phyloP scores from a whole-genome alignment of 805 yeast species.

The Ogataea corticis region DNA sequence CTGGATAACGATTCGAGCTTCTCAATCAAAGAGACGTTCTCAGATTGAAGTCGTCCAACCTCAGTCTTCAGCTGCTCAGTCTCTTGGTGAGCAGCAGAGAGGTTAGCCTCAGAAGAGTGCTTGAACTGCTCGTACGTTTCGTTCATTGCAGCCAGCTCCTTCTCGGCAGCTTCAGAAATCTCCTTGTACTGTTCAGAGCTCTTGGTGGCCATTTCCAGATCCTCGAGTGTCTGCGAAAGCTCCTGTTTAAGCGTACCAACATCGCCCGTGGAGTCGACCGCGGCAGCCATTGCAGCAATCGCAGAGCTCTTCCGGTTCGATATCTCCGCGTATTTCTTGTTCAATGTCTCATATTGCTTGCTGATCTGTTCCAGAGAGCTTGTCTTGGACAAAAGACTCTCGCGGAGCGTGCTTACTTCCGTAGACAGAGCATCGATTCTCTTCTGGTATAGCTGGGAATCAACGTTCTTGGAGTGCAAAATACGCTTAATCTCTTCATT shows the following conservation, averaged over 20 bases:
- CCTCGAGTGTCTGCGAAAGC: conserved; percentile 45
- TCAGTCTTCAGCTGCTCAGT: conserved; percentile 15
- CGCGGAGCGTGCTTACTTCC: conserved; percentile 44
- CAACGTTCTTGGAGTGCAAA: conserved; percentile 55
- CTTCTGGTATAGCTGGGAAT: conserved; percentile 55
- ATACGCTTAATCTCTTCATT: conserved; percentile 52
- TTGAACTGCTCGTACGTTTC: conserved; percentile 52
- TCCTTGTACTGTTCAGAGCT: conserved; percentile 59
- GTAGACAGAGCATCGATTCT: conserved; percentile 56
- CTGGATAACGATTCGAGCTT: conserved; percentile 14
- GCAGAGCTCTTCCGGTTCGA: conserved; percentile 31
- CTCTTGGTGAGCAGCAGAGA: conserved; percentile 12
- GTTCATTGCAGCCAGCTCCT: conserved; percentile 56
- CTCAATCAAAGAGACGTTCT: conserved; percentile 15
- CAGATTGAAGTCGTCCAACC: conserved; percentile 12
- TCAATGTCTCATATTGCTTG: conserved; percentile 37
- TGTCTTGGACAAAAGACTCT: conserved; percentile 44
- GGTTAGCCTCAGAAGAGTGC: conserved; percentile 26
- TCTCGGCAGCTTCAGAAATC: conserved; percentile 68
- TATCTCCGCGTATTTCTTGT: conserved; percentile 31
- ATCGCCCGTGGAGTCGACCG: conserved; percentile 24
- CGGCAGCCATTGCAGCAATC: conserved; percentile 27
- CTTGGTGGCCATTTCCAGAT: conserved; percentile 56
- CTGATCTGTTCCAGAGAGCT: conserved; percentile 40
- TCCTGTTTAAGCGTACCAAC: conserved; percentile 31